Percentiles rank a stretch among this genome's conserved stretches.
These are phyloP conservation scores for Xylaria multiplex DNA, from an alignment of 2,329 filamentous ascomycete species.

Conservation along the genomic window DNA sequence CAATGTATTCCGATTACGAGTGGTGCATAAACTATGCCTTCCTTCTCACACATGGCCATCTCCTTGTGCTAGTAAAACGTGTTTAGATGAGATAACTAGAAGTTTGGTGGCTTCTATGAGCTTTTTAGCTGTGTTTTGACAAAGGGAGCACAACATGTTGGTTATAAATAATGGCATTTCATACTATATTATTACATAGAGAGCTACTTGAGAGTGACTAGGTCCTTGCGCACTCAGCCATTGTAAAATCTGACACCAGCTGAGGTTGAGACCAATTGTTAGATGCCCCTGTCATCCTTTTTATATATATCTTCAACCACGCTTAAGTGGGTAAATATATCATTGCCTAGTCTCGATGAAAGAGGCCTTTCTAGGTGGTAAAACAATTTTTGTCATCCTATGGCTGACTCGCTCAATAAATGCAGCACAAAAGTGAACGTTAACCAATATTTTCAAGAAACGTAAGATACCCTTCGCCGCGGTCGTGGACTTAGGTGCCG, in stretches of 20 bases:
- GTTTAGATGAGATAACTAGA: neutral
- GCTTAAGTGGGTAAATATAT: neutral
- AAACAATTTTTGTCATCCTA: neutral
- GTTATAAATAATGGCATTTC: neutral
- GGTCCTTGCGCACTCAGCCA: too few relatives aligned
- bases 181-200: too few relatives aligned
- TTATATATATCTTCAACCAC: neutral
- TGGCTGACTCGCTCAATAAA: neutral
- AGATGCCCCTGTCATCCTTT: neutral
- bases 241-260: too few relatives aligned
- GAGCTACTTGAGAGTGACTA: too few relatives aligned
- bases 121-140: neutral
- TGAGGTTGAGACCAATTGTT: neutral
- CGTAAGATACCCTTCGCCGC: conserved; percentile 11
- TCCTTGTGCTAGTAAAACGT: neutral
- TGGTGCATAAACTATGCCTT: neutral
- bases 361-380: neutral
- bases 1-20: conserved; percentile 7
- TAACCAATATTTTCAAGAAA: neutral
- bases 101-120: neutral
- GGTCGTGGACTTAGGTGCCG: conserved; percentile 10
- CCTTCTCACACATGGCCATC: neutral
- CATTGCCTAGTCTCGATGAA: too few relatives aligned
- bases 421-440: too few relatives aligned
- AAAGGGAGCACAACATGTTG: neutral